These are phyloP conservation scores for Metschnikowia similis DNA, from an alignment of 805 yeast genomes.

Conservation along the genomic window DNA sequence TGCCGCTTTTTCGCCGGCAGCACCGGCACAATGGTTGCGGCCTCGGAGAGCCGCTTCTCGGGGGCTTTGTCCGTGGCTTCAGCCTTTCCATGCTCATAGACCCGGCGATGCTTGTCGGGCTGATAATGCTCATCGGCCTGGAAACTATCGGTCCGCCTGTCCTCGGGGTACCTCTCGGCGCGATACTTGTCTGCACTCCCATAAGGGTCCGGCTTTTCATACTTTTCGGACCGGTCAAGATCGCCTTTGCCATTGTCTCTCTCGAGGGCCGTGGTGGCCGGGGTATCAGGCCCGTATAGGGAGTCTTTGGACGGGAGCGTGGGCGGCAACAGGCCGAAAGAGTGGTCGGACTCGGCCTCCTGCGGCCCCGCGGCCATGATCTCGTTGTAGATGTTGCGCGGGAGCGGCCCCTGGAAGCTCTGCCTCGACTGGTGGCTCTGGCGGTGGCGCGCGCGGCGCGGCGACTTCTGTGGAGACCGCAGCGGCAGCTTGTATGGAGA, in stretches of 20 bases:
- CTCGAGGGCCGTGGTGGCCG: conserved; percentile 6
- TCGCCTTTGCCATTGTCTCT: conserved; percentile 7
- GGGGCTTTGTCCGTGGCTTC: neutral
- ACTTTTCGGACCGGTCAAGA: conserved; percentile 7
- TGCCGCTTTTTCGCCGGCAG: conserved; percentile 19
- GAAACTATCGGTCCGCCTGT: too few relatives aligned
- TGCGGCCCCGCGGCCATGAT: conserved; percentile 24
- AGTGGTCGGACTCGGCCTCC: conserved; percentile 4
- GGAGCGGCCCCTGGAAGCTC: conserved; percentile 27
- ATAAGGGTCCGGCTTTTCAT: neutral
- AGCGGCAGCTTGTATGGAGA: conserved; percentile 27
- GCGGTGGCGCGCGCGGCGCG: conserved; percentile 16
- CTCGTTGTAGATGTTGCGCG: conserved; percentile 42
- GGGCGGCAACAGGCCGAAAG: conserved; percentile 32
- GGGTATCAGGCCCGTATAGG: conserved; percentile 12
- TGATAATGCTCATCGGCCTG: too few relatives aligned
- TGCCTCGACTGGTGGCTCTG: conserved; percentile 11
- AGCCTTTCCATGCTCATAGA: too few relatives aligned
- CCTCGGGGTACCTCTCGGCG: neutral
- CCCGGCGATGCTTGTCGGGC: too few relatives aligned
- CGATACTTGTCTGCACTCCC: neutral
- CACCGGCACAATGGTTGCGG: conserved; percentile 3
- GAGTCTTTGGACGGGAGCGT: conserved; percentile 40
- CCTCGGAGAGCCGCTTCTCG: conserved; percentile 1
- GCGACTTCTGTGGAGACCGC: conserved; percentile 19